These are phyloP conservation scores for Urtica urens DNA, from an alignment of 306 rosid species.

Conservation along the genomic window DNA sequence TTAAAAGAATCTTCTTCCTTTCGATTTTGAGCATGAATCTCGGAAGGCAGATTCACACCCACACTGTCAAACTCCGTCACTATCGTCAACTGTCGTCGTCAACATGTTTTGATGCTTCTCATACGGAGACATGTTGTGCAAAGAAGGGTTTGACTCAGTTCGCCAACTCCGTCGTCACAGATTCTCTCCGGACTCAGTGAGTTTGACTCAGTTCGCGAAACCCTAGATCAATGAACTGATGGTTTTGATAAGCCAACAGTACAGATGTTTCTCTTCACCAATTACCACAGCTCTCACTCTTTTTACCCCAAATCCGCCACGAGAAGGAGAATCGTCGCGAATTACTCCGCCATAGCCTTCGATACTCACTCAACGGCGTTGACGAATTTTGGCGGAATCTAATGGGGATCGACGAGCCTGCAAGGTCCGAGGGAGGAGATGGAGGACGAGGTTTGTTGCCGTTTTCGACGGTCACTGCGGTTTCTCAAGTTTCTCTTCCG, in stretches of 20 bases:
- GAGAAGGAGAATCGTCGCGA: no score
- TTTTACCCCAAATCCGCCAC: constrained; percentile 19
- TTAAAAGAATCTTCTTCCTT: no score
- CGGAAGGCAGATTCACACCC: no score
- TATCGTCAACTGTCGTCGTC: no score
- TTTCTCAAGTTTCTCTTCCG: constrained; percentile 62
- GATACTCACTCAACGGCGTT: constrained; percentile 58
- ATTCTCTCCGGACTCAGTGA: no score
- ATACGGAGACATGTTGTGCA: no score
- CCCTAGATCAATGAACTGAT: constrained; percentile 9
- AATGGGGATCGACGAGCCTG: constrained; percentile 74
- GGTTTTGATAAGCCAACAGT: constrained; percentile 75
- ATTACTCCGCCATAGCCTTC: constrained; percentile 78
- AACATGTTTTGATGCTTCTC: no score
- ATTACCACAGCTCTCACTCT: constrained; percentile 19
- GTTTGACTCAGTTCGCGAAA: no score
- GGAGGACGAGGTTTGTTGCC: constrained; percentile 91
- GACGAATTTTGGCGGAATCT: constrained; percentile 37
- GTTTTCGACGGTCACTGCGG: constrained; percentile 98
- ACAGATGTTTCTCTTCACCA: constrained; percentile 45
- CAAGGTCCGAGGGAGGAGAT: constrained; percentile 87
- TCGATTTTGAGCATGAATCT: no score
- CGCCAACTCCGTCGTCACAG: no score
- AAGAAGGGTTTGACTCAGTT: no score
- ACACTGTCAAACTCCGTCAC: no score